Evolutionary conservation across 2,329 filamentous ascomycete species (phyloP).

Genomic region (Dothiorella sarmentorum): DNA sequence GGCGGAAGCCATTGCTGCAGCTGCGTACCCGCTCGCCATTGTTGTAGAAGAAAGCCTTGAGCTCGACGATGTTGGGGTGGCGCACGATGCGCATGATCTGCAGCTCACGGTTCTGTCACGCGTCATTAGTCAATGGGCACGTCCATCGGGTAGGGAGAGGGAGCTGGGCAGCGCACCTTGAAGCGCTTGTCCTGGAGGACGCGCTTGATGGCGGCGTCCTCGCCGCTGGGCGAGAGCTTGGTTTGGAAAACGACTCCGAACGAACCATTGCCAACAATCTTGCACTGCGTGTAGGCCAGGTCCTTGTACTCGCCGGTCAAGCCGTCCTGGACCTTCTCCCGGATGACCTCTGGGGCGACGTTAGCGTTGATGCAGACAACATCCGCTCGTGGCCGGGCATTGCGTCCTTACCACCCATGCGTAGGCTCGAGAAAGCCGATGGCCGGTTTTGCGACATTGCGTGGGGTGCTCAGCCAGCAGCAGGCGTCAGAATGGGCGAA

Average conservation of each 20-base stretch:
- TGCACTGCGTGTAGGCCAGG: conserved; percentile 97
- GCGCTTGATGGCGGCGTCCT: conserved; percentile 98
- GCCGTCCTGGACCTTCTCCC: conserved; percentile 98
- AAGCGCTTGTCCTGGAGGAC: conserved; percentile 99
- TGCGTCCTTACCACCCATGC: conserved; percentile 87
- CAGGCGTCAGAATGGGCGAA: conserved; percentile 26
- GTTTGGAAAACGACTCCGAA: conserved; percentile 99
- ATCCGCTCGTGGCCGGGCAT: conserved; percentile 15
- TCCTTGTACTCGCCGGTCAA: conserved; percentile 94
- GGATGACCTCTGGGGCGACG: conserved; percentile 76
- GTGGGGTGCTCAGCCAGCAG: conserved; percentile 28
- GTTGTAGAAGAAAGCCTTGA: conserved; percentile 99
- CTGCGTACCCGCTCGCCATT: conserved; percentile 93
- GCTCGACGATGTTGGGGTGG: conserved; percentile 96
- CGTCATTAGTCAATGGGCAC: conserved; percentile 23
- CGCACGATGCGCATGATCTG: conserved; percentile 99
- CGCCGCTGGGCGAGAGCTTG: conserved; percentile 93
- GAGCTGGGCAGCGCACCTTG: conserved; percentile 63
- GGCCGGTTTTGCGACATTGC: conserved; percentile 88
- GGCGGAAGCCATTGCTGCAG: conserved; percentile 24
- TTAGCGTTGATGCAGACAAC: conserved; percentile 35
- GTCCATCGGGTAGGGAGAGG: conserved; percentile 17
- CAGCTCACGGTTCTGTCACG: conserved; percentile 83
- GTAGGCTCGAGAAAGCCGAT: conserved; percentile 80
- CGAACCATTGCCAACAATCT: conserved; percentile 98